These are phyloP conservation scores for Beauveria asiatica DNA, from an alignment of 2,329 filamentous ascomycete genomes.

Conservation along the genomic window DNA sequence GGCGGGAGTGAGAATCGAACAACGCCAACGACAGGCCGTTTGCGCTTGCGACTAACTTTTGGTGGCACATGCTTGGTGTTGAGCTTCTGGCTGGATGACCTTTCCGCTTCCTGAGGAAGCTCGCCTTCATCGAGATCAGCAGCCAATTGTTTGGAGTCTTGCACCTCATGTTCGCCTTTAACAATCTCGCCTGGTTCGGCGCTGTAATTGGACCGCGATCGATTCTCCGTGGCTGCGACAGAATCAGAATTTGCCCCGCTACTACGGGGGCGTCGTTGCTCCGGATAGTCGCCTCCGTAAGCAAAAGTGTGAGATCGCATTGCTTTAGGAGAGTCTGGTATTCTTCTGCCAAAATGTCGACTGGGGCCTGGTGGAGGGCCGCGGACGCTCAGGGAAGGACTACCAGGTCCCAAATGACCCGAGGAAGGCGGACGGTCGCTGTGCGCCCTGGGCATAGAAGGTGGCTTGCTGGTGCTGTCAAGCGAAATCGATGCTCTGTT, in stretches of 20 bases:
- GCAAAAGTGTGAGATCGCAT: constrained; percentile 42
- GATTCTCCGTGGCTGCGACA: constrained; percentile 23
- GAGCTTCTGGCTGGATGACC: constrained; percentile 2
- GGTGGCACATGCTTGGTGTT: background rate
- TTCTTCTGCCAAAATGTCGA: constrained; percentile 31
- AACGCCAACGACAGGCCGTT: constrained; percentile 22
- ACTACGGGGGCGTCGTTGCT: constrained; percentile 40
- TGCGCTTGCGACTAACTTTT: constrained; percentile 19
- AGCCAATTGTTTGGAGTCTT: background rate
- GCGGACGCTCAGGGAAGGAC: constrained; percentile 30
- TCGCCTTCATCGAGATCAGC: constrained; percentile 11
- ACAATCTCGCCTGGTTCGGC: constrained; percentile 40
- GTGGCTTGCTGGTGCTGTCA: constrained; percentile 34
- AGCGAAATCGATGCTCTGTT: constrained; percentile 32
- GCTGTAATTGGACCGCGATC: constrained; percentile 31
- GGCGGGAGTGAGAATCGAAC: constrained; percentile 33
- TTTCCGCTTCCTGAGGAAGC: constrained; percentile 10
- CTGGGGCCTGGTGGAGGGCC: background rate
- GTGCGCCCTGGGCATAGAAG: constrained; percentile 31
- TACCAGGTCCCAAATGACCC: constrained; percentile 28
- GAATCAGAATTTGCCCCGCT: constrained; percentile 43
- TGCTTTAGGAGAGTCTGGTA: constrained; percentile 43
- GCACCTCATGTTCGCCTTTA: constrained; percentile 31
- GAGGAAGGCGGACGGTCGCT: constrained; percentile 10
- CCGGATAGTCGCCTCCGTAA: constrained; percentile 31